Evolutionary conservation across 305 asterid species (phyloP), one percentile per base, ranked within the genome.

Genomic region (Salvia sclarea): DNA sequence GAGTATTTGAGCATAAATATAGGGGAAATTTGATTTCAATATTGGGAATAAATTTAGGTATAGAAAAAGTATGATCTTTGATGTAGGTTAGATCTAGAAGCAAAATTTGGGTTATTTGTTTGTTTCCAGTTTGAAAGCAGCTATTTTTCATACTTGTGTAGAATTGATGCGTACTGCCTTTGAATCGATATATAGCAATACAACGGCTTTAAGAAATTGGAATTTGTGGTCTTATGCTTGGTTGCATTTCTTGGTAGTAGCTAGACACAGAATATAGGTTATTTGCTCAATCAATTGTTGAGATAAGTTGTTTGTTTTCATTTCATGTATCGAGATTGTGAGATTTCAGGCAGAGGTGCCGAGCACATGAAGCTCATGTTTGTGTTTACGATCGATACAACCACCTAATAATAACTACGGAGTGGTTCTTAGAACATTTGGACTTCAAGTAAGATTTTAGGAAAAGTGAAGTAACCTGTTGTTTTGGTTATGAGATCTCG

Each of bases 221-320:
- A 6, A 17, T 49, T 48, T 16, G 45, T 25, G 3, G 8, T 30
- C 14, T 18, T 9, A 24, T 54, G 43, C 37, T 33, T 38, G 28
- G 45, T 64, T 62, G 75, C 40, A 49, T 30, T 65, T 30, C 21
- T 25, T 59, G 49, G 63, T 62, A 22, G 40, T 50, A 57, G 21
- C 33, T 59, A 38, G 70, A 43, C 20, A n/a, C 53, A 33, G 56
- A 6, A 22, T 17, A 30, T 44, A 33, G 2, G 37, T 56, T 47
- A n/a, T n/a, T 61, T 22, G 58, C 31, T 59, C 24, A 6, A 21
- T 9, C 16, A 40, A 31, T 38, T 3, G 58, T 49, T 3, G 52
- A 41, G 44, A 57, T 16, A 48, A 2, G 33, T 20, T 16, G 7
- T 40, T 62, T 50, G 25, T 1, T 10, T 53, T 53, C 53, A 14